phyloP scores from a whole-genome alignment of 495 filamentous ascomycete species.

The Oidiodendron maius region DNA sequence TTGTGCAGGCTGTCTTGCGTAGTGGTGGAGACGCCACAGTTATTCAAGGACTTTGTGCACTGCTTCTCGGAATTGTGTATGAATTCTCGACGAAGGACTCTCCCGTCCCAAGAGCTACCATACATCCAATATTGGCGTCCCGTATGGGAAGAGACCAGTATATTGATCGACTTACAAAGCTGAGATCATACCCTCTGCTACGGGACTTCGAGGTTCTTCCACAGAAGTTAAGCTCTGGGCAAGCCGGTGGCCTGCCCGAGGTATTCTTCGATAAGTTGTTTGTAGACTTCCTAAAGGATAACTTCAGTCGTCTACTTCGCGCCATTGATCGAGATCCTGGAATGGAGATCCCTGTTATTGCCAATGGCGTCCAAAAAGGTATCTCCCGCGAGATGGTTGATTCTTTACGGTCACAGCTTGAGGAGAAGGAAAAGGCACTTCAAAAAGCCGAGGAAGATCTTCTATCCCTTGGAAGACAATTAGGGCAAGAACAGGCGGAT shows the following conservation, averaged over 20 bases:
- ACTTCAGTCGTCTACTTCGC: slow-evolving; percentile 78
- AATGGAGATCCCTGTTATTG: slow-evolving; percentile 71
- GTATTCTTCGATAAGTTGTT: slow-evolving; percentile 83
- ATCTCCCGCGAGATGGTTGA: slow-evolving; percentile 82
- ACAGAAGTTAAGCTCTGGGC: slow-evolving; percentile 53
- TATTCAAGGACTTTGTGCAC: slow-evolving; percentile 74
- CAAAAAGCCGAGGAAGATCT: slow-evolving; percentile 62
- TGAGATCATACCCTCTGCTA: slow-evolving; percentile 76
- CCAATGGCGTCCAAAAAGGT: slow-evolving; percentile 75
- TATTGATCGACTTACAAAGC: slow-evolving; percentile 72
- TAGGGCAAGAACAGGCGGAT: slow-evolving; percentile 73
- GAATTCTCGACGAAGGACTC: slow-evolving; percentile 98
- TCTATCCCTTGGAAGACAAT: slow-evolving; percentile 58
- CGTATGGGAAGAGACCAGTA: slow-evolving; percentile 84
- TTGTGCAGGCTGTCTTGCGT: slow-evolving; percentile 62
- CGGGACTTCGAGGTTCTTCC: slow-evolving; percentile 88
- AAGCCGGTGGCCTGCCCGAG: slow-evolving; percentile 62
- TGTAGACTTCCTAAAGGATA: slow-evolving; percentile 92
- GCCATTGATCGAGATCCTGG: slow-evolving; percentile 91
- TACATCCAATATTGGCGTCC: slow-evolving; percentile 74
- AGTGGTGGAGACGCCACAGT: slow-evolving; percentile 53
- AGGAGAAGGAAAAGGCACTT: slow-evolving; percentile 62
- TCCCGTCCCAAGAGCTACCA: slow-evolving; percentile 73
- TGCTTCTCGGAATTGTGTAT: slow-evolving; percentile 83
- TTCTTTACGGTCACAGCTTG: slow-evolving; percentile 68